Conservation (phyloP, 1,139 yeast genomes). For the Lodderomyces metapsilosis region DNA sequence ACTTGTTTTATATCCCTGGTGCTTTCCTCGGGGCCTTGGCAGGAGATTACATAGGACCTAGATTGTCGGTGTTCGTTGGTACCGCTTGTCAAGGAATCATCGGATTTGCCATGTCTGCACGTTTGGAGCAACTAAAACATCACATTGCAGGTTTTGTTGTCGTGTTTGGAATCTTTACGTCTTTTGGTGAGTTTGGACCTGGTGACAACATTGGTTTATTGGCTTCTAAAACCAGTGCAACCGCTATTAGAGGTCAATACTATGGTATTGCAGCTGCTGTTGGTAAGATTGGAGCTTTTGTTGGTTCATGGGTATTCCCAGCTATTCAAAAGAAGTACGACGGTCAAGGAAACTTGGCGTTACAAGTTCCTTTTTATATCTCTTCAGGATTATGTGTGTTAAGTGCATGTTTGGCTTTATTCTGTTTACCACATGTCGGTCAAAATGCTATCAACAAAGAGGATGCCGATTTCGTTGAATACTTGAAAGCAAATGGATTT, state of each 20-base stretch:
- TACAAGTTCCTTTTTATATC: slow-evolving; percentile 79
- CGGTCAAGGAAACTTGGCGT: slow-evolving; percentile 23
- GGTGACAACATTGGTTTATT: slow-evolving; percentile 89
- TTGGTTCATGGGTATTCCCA: slow-evolving; percentile 88
- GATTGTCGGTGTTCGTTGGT: slow-evolving; percentile 71
- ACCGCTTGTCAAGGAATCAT: slow-evolving; percentile 69
- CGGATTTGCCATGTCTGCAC: slow-evolving; percentile 85
- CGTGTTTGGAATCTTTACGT: slow-evolving; percentile 79
- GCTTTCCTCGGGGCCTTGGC: slow-evolving; percentile 76
- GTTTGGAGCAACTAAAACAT: slow-evolving; percentile 51
- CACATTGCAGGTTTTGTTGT: slow-evolving; percentile 79
- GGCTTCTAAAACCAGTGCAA: slow-evolving; percentile 82
- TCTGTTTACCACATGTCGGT: slow-evolving; percentile 76
- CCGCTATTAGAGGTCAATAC: slow-evolving; percentile 87
- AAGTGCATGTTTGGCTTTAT: slow-evolving; percentile 66
- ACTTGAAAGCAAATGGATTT: slow-evolving; percentile 58
- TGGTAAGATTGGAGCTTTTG: slow-evolving; percentile 91
- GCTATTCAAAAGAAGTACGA: slow-evolving; percentile 52
- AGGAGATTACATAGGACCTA: slow-evolving; percentile 85
- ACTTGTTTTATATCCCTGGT: slow-evolving; percentile 87
- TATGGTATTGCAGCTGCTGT: slow-evolving; percentile 90
- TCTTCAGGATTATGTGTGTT: slow-evolving; percentile 75
- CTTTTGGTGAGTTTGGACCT: slow-evolving; percentile 91
- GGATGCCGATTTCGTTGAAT: slow-evolving; percentile 66
- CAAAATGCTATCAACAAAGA: slow-evolving; percentile 81